Base-by-base conservation (phyloP, 306 rosid genomes). In the Vicia faba region DNA sequence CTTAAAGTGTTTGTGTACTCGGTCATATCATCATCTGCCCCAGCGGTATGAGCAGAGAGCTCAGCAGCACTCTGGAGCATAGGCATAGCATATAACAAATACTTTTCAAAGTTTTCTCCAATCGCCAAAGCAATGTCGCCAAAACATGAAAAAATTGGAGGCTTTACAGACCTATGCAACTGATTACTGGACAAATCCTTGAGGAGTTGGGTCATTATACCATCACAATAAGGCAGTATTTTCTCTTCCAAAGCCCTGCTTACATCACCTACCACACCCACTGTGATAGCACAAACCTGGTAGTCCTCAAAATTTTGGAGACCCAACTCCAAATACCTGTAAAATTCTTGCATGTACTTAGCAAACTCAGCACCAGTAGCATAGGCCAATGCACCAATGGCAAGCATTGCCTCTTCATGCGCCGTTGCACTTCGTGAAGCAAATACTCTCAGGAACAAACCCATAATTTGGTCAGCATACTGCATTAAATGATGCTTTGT, bases 1-100 rank as follows among this genome's bases (percentile, higher is more conserved):
- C 98, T 89, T 84, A 92, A 73, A 11, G 96, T 82, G 74, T 92
- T 92, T 15, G 98, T 89, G 77, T 92, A 92, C 84, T 92, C 98
- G 23, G 79, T 79, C 90, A 92, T 84, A 39, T 92, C 98, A 4
- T 92, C 98, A 58, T 89, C 96, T 8, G 86, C 91, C 36, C 92
- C 87, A 1, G 84, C 33, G 15, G 91, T 80, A 59, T 81, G 92
- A 60, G 85, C 85, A 12, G 96, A 92, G 19, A 92, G 91, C 75
- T 92, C 98, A 0, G 96, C 96, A 8, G 98, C 98, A 82, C 98
- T 85, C 75, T 92, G 98, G 71, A 92, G 95, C 98, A 92, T 92
- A 59, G 98, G 98, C 98, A 89, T 87, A 5, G 95, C 89, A 89
- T 89, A 92, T 61, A 83, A 61, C 72, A 92, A 81, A 82, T 92